phyloP scores from a whole-genome alignment of 2,329 filamentous ascomycete genomes.

The Apiospora hydei region DNA sequence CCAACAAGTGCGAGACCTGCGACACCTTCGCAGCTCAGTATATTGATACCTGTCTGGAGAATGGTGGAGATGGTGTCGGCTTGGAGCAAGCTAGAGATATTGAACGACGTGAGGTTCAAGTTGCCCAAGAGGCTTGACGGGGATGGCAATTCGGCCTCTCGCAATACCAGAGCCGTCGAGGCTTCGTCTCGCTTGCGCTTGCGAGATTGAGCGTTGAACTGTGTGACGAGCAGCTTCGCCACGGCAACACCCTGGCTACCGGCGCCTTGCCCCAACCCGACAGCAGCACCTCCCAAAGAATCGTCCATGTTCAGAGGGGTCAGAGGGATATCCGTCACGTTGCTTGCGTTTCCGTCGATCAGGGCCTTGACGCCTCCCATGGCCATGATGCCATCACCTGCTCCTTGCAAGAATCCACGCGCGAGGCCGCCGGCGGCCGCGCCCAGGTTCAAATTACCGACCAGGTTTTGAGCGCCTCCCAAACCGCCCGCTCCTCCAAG shows the following conservation, averaged over 20 bases:
- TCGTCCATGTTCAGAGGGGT: slow-evolving; percentile 44
- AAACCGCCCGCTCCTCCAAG: not conserved
- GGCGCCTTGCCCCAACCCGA: slow-evolving; percentile 45
- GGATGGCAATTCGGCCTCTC: not conserved
- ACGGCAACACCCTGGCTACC: slow-evolving; percentile 44
- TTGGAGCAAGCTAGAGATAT: slow-evolving; percentile 40
- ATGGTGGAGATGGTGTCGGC: slow-evolving; percentile 40
- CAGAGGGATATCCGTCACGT: slow-evolving; percentile 33
- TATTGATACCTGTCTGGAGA: slow-evolving; percentile 40
- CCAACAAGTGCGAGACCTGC: slow-evolving; percentile 41
- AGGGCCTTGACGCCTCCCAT: slow-evolving; percentile 44
- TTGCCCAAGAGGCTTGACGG: not conserved
- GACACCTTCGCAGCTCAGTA: slow-evolving; percentile 43
- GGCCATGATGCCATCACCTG: slow-evolving; percentile 41
- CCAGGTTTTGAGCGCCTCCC: slow-evolving; percentile 27
- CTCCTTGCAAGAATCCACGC: slow-evolving; percentile 45
- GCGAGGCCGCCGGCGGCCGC: slow-evolving; percentile 45
- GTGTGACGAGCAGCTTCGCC: slow-evolving; percentile 39
- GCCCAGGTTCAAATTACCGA: slow-evolving; percentile 36
- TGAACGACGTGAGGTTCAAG: slow-evolving; percentile 28
- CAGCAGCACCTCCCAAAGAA: slow-evolving; percentile 43
- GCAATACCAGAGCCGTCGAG: slow-evolving; percentile 6
- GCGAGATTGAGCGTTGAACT: slow-evolving; percentile 24
- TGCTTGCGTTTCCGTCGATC: slow-evolving; percentile 39
- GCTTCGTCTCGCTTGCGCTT: slow-evolving; percentile 19